phyloP scores from a whole-genome alignment of 345 rosid species.

The Xanthoceras sorbifolium region DNA sequence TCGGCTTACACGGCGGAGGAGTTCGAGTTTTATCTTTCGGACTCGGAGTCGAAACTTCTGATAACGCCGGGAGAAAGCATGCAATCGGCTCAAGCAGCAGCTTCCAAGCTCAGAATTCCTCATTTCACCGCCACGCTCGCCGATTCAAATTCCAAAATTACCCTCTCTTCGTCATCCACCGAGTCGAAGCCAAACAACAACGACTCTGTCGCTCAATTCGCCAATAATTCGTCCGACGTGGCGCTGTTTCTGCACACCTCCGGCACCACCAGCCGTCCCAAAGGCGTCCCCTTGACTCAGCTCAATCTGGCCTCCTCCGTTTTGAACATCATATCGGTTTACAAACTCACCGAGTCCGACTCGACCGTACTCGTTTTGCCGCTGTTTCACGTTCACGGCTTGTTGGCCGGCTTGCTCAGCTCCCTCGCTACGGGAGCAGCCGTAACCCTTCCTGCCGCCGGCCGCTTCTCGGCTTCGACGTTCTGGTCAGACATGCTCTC shows the following conservation, averaged over 20 bases:
- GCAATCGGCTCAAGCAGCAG: slow-evolving; percentile 51
- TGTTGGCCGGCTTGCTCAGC: slow-evolving; percentile 59
- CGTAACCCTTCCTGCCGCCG: slow-evolving; percentile 58
- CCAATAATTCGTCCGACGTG: slow-evolving; percentile 48
- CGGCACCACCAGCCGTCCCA: slow-evolving; percentile 84
- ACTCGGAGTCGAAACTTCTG: slow-evolving; percentile 66
- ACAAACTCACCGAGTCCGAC: slow-evolving; percentile 53
- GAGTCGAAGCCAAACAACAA: slow-evolving; percentile 16
- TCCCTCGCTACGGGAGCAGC: slow-evolving; percentile 62
- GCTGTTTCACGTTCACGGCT: slow-evolving; percentile 69
- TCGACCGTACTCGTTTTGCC: slow-evolving; percentile 71
- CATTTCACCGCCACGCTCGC: slow-evolving; percentile 44
- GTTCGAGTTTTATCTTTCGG: slow-evolving; percentile 72
- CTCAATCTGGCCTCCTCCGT: slow-evolving; percentile 60
- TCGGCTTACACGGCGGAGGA: slow-evolving; percentile 67
- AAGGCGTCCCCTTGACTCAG: slow-evolving; percentile 78
- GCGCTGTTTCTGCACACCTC: slow-evolving; percentile 75
- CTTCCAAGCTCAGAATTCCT: slow-evolving; percentile 52
- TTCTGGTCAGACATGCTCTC: slow-evolving; percentile 65
- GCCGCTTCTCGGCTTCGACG: slow-evolving; percentile 68
- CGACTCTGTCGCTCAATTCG: slow-evolving; percentile 25
- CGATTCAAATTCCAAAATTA: slow-evolving; percentile 29
- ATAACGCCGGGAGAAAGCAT: slow-evolving; percentile 40
- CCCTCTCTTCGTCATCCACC: slow-evolving; percentile 32
- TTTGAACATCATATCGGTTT: slow-evolving; percentile 59